Evolutionary conservation across 2,329 filamentous ascomycete genomes (phyloP).

Genomic region (Acephala macrosclerotiorum): DNA sequence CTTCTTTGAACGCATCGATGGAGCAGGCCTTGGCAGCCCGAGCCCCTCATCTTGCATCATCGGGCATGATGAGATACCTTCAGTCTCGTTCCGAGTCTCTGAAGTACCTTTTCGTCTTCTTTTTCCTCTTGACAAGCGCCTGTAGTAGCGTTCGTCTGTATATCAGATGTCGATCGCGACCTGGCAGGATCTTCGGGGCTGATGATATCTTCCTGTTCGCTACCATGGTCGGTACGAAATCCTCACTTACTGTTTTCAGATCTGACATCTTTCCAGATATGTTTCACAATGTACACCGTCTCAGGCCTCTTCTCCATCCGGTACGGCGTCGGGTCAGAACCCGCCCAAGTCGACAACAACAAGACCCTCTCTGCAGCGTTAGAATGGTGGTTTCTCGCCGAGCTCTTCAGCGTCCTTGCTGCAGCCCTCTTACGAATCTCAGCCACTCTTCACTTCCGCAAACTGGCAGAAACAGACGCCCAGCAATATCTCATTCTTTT

Average conservation of each 20-base stretch:
- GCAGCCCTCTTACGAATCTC: slow-evolving; percentile 50
- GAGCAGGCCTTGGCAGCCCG: not conserved
- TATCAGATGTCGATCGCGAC: slow-evolving; percentile 7
- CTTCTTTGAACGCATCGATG: not conserved
- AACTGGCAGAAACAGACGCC: slow-evolving; percentile 30
- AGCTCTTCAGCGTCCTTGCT: slow-evolving; percentile 48
- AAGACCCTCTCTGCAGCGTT: slow-evolving; percentile 12
- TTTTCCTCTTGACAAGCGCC: not conserved
- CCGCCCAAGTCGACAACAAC: not conserved
- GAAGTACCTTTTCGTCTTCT: slow-evolving; percentile 3
- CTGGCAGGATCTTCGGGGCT: slow-evolving; percentile 4
- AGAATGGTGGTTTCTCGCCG: slow-evolving; percentile 24
- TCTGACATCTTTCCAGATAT: not conserved
- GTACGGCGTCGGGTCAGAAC: slow-evolving; percentile 14
- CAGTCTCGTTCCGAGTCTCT: slow-evolving; percentile 2
- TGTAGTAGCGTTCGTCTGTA: slow-evolving; percentile 6
- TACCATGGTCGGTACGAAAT: slow-evolving; percentile 4
- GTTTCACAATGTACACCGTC: slow-evolving; percentile 14
- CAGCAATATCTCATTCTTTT: slow-evolving; percentile 40
- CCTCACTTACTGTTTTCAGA: not conserved
- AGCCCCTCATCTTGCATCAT: not conserved
- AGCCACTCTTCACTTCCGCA: slow-evolving; percentile 44
- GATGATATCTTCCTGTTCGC: slow-evolving; percentile 24
- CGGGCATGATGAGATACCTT: not conserved
- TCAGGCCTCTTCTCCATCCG: slow-evolving; percentile 11